phyloP scores from a whole-genome alignment of 768 basidiomycete species.

The Punctularia strigosozonata region DNA sequence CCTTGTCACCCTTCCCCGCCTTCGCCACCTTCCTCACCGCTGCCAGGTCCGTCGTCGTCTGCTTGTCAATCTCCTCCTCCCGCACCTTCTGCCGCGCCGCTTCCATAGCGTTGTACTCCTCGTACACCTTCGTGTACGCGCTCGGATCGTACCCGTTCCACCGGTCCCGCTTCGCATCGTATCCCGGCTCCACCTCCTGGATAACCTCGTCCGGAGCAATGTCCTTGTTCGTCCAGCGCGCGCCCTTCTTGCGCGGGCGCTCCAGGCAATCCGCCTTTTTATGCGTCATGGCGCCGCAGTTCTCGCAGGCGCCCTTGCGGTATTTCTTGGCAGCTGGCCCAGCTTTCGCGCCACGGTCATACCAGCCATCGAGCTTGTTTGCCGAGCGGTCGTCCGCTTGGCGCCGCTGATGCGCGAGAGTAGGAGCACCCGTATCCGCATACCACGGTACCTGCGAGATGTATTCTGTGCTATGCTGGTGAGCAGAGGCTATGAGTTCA shows the following conservation, averaged over 20 bases:
- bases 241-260: constrained; percentile 91
- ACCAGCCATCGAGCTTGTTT: constrained; percentile 80
- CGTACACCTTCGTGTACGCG: constrained; percentile 78
- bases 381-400: constrained; percentile 45
- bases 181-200: constrained; percentile 66
- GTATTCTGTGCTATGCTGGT: constrained; percentile 56
- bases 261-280: constrained; percentile 87
- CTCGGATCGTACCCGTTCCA: constrained; percentile 97
- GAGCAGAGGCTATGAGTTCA: not conserved
- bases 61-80: constrained; percentile 97
- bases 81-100: constrained; percentile 80
- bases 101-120: constrained; percentile 91
- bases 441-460: constrained; percentile 99
- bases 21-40: constrained; percentile 93
- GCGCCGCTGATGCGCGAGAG: constrained; percentile 88
- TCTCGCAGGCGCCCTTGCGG: constrained; percentile 97
- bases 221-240: constrained; percentile 81
- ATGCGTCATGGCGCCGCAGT: constrained; percentile 96
- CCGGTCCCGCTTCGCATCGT: constrained; percentile 91
- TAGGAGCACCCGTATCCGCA: constrained; percentile 87
- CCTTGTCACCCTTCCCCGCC: constrained; percentile 64
- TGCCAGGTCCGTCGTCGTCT: constrained; percentile 84
- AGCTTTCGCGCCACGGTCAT: constrained; percentile 73
- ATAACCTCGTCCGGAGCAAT: constrained; percentile 89
- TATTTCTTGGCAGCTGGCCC: constrained; percentile 95